Conservation (phyloP, 2,329 filamentous ascomycete genomes). For the Penicillium olsonii region DNA sequence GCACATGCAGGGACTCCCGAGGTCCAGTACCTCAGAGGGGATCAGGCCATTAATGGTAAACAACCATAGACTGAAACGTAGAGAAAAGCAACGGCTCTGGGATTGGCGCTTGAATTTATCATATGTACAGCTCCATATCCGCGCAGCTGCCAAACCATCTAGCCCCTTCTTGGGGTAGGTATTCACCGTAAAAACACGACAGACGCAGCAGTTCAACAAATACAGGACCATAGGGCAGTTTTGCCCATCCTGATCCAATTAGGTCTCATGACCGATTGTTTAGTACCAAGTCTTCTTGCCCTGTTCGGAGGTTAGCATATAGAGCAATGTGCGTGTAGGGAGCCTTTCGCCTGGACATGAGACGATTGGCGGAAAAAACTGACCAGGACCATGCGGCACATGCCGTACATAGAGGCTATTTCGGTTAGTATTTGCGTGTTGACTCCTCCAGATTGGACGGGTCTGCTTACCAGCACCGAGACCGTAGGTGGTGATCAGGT, state of each 20-base stretch:
- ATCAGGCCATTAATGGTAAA: neutral
- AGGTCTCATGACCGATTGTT: conserved; percentile 61
- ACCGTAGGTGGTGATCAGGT: conserved; percentile 56
- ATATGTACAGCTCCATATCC: conserved; percentile 42
- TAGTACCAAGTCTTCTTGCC: conserved; percentile 63
- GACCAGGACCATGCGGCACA: conserved; percentile 47
- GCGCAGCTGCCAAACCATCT: conserved; percentile 27
- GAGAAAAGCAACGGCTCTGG: conserved; percentile 22
- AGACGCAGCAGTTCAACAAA: conserved; percentile 13
- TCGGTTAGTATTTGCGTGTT: conserved; percentile 6
- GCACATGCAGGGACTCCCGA: no score
- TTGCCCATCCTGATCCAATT: conserved; percentile 47
- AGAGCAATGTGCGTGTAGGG: neutral
- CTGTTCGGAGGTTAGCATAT: conserved; percentile 36
- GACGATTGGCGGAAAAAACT: conserved; percentile 21
- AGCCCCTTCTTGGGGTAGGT: conserved; percentile 35
- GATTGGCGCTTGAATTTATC: conserved; percentile 35
- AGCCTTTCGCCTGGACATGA: neutral
- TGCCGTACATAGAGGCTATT: conserved; percentile 43
- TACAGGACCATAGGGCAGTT: conserved; percentile 8
- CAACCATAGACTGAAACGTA: neutral
- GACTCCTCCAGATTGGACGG: conserved; percentile 1
- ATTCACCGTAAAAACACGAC: conserved; percentile 32
- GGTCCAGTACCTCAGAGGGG: neutral
- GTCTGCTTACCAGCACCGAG: conserved; percentile 49